Base-by-base conservation (phyloP, 2,329 filamentous ascomycete genomes). In the Colletotrichum sp. region DNA sequence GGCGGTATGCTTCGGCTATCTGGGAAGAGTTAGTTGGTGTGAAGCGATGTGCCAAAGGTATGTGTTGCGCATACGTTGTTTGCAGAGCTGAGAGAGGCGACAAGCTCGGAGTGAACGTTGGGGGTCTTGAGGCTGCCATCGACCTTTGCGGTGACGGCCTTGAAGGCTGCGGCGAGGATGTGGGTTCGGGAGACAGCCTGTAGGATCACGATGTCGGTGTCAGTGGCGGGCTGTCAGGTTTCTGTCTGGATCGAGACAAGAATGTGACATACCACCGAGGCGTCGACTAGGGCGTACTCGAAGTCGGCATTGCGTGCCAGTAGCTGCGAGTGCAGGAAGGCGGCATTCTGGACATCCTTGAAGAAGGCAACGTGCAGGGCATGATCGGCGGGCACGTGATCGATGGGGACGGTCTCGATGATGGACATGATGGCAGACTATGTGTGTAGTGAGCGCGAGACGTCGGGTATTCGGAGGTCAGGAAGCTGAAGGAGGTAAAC, bases 261-360 rank as follows among this genome's bases (percentile, higher is more conserved):
- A 15, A 13, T 71, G 12, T 13, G 36, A 44, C 89, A 77, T 89
- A 96, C 93, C 83, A 95, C 91, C 62, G 91, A 92, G 24, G 96
- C 96, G 86, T 99, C 96, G 63, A 99, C 91, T 79, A 99, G 94
- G 39, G 96, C 96, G 88, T 99, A 99, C 85, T 99, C 96, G 80
- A 96, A 99, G 10, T 93, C 93, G 13, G 91, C 82, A 82, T 99
- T 98, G 69, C 95, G 94, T 7, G 92, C 90, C n/a, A 99, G 89
- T 7, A 99, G 91, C 86, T 98, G 96, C 79, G 93, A 89, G 69
- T 96, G 93, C 59, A 99, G 88, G 81, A 94, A 96, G 1, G 90
- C 85, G 13, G 95, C 91, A 83, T 99, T 99, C 77, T 90, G 84
- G 72, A 99, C 91, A 83, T 95, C 87, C 26, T 88, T 90, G 87